A percentile compares a stretch with the other conserved stretches of the same genome.
Conservation (phyloP, 1,284 basidiomycete species). For the Pseudozyma pruni region DNA sequence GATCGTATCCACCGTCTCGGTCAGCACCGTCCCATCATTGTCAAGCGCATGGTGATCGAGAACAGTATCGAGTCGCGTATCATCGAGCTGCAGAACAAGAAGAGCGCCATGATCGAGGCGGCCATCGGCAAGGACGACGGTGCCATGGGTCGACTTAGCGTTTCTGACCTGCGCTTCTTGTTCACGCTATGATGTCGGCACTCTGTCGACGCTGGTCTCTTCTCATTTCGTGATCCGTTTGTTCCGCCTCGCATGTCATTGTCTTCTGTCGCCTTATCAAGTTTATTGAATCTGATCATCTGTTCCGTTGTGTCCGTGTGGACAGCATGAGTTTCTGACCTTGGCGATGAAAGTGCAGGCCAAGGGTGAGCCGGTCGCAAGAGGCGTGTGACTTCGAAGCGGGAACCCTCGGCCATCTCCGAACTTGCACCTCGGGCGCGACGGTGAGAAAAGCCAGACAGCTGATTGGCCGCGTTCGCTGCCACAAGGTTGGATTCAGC, state of each 20-base stretch:
- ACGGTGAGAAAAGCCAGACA: not conserved
- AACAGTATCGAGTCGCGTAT: constrained; percentile 96
- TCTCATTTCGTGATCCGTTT: not conserved
- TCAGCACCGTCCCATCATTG: constrained; percentile 89
- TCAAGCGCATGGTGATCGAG: constrained; percentile 92
- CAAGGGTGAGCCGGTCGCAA: not conserved
- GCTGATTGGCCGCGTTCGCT: constrained; percentile 9
- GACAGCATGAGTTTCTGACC: too few relatives aligned
- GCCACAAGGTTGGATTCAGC: not conserved
- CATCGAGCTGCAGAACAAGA: constrained; percentile 89
- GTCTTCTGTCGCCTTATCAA: too few relatives aligned
- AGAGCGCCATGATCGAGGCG: constrained; percentile 72
- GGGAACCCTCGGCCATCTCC: constrained; percentile 22
- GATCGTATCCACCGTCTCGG: constrained; percentile 87
- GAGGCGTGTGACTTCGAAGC: not conserved
- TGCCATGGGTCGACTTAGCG: constrained; percentile 66
- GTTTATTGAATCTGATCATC: not conserved
- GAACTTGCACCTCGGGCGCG: not conserved
- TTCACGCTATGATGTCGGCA: constrained; percentile 54
- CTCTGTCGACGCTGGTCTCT: not conserved
- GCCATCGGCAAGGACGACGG: constrained; percentile 66
- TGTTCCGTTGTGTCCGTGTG: not conserved
- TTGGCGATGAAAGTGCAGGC: too few relatives aligned
- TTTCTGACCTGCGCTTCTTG: constrained; percentile 63
- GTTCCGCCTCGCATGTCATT: constrained; percentile 4